These are phyloP conservation scores for Rubia occidens DNA, from an alignment of 305 asterid species.

Conservation along the genomic window DNA sequence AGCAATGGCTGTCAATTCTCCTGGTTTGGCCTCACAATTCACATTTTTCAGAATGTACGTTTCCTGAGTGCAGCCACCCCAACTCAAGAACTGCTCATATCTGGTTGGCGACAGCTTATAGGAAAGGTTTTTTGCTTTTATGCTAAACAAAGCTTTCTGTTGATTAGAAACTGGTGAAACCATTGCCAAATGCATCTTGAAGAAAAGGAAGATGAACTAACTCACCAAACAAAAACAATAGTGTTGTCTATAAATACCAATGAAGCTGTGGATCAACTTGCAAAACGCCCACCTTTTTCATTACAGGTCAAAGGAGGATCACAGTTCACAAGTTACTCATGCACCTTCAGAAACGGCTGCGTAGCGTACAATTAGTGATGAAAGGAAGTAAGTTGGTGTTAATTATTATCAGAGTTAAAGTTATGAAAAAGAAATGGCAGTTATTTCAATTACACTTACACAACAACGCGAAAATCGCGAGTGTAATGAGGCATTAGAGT, in stretches of 20 bases:
- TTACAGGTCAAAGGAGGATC: slow-evolving; percentile 1
- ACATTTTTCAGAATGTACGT: slow-evolving; percentile 36
- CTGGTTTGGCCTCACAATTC: slow-evolving; percentile 45
- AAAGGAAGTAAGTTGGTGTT: neutral
- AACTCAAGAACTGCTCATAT: slow-evolving; percentile 20
- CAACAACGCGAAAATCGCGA: neutral
- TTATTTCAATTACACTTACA: slow-evolving; percentile 7
- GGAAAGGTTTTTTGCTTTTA: slow-evolving; percentile 34
- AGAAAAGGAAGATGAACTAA: slow-evolving; percentile 28
- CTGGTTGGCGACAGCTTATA: slow-evolving; percentile 28
- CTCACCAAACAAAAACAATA: slow-evolving; percentile 11
- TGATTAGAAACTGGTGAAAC: slow-evolving; percentile 22
- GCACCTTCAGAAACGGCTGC: slow-evolving; percentile 5
- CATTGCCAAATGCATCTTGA: slow-evolving; percentile 38
- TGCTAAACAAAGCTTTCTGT: slow-evolving; percentile 26
- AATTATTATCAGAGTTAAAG: neutral
- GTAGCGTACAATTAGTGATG: slow-evolving; percentile 13
- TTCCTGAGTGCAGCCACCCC: slow-evolving; percentile 14
- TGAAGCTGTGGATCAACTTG: neutral
- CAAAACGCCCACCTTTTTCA: neutral
- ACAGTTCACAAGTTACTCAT: neutral
- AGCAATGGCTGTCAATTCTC: slow-evolving; percentile 58
- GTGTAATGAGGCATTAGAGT: neutral
- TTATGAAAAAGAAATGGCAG: neutral
- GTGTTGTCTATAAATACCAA: neutral